A percentile compares a stretch with the other conserved stretches of the same genome.
Evolutionary conservation across 345 rosid species (phyloP).

Genomic region (Eucalyptus urophylla): DNA sequence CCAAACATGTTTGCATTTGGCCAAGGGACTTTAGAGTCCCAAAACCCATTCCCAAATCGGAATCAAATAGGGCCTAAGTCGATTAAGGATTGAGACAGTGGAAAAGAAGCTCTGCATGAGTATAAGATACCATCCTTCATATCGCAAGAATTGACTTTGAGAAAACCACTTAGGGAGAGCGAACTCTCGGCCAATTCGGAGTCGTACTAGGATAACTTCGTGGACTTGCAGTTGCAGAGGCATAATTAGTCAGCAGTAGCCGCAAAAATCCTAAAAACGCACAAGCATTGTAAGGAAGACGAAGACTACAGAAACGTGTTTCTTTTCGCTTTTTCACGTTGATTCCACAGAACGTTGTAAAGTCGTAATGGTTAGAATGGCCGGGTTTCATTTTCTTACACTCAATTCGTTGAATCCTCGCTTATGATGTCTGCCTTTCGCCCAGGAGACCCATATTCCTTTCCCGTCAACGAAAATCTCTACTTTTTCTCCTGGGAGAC

Average conservation of each 20-base stretch:
- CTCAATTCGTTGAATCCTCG: neutral
- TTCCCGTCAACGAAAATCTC: too few species aligned
- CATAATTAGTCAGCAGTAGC: neutral
- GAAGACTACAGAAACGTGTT: neutral
- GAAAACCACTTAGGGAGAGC: neutral
- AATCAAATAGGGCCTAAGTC: accelerated
- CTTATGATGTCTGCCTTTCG: neutral
- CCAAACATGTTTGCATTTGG: accelerated
- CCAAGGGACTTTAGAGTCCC: too few species aligned
- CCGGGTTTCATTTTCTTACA: neutral
- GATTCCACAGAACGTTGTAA: neutral
- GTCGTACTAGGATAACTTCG: neutral
- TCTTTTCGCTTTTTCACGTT: neutral
- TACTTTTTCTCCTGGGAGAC: neutral
- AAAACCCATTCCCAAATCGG: accelerated
- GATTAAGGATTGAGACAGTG: neutral
- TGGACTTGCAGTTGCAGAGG: neutral
- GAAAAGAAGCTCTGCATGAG: neutral
- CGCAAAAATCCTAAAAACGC: neutral
- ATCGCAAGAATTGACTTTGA: neutral
- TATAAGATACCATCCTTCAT: accelerated
- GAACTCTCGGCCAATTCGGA: neutral
- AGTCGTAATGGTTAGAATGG: neutral
- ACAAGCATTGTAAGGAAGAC: neutral
- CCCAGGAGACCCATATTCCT: neutral